Evolutionary conservation across 129 eudicot species (phyloP).

Genomic region (Ambrosia artemisiifolia): DNA sequence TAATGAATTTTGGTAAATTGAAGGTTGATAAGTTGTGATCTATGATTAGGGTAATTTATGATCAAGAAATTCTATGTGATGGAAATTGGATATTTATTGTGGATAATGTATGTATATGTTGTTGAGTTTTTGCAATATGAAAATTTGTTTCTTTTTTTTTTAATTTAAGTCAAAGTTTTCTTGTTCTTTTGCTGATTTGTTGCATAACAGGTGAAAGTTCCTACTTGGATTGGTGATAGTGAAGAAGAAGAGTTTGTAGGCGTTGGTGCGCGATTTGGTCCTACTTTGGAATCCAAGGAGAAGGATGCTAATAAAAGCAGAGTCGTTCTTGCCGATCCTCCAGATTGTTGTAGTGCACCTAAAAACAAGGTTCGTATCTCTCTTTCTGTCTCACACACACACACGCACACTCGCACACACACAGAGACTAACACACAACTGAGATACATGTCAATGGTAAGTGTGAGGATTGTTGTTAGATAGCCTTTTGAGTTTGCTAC

Average conservation of each 20-base stretch:
- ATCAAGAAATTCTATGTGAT: constrained; percentile 8
- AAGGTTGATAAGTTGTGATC: constrained; percentile 6
- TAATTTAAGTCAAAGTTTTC: neutral
- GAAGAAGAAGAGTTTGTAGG: constrained; percentile 88
- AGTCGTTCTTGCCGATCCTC: constrained; percentile 92
- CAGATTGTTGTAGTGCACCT: constrained; percentile 90
- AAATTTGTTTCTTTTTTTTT: neutral
- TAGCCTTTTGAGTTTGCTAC: constrained; percentile 29
- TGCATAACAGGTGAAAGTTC: constrained; percentile 79
- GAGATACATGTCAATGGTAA: constrained; percentile 9
- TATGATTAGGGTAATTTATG: constrained; percentile 11
- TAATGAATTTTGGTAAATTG: neutral
- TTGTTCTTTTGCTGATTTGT: constrained; percentile 16
- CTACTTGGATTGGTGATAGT: constrained; percentile 71
- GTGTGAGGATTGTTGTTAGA: constrained; percentile 21
- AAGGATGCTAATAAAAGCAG: constrained; percentile 79
- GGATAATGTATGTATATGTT: neutral
- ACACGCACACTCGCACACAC: neutral
- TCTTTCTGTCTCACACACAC: neutral
- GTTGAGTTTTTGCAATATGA: constrained; percentile 12
- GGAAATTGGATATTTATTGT: neutral
- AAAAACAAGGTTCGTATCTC: constrained; percentile 61
- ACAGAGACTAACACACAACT: neutral
- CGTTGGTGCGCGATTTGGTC: constrained; percentile 98
- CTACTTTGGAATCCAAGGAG: constrained; percentile 95